Conservation (phyloP, 768 basidiomycete species). For the Dentipellis fragilis region DNA sequence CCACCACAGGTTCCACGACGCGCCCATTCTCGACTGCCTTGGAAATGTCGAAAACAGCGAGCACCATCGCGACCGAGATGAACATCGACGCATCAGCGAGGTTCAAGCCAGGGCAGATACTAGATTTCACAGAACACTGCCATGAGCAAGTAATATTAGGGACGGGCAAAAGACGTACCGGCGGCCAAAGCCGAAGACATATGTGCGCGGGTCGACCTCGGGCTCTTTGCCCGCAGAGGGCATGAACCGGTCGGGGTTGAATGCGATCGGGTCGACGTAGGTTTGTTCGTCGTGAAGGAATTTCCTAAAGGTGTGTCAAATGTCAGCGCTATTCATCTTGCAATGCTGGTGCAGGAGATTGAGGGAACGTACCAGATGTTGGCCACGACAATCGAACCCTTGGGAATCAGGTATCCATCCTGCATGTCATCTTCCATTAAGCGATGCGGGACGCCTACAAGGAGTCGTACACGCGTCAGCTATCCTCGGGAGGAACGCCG, state of each 20-base stretch:
- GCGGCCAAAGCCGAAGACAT: conserved; percentile 19
- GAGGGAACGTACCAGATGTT: conserved; percentile 23
- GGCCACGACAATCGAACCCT: conserved; percentile 24
- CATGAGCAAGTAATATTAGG: background rate
- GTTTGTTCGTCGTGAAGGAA: conserved; percentile 20
- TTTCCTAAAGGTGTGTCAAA: conserved; percentile 12
- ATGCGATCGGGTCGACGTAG: conserved; percentile 18
- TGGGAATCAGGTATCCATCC: conserved; percentile 27
- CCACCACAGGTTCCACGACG: conserved; percentile 6
- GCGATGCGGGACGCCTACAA: conserved; percentile 18
- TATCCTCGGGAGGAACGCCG: background rate
- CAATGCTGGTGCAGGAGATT: background rate
- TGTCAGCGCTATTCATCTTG: too few relatives aligned
- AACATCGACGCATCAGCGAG: too few relatives aligned
- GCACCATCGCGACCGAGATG: too few relatives aligned
- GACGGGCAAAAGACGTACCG: conserved; percentile 7
- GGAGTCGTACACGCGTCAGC: background rate
- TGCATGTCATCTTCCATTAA: conserved; percentile 27
- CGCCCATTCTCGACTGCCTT: conserved; percentile 9
- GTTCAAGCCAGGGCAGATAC: too few relatives aligned
- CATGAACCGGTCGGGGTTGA: conserved; percentile 22
- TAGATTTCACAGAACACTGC: too few relatives aligned
- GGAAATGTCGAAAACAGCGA: background rate
- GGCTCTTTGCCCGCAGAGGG: conserved; percentile 8
- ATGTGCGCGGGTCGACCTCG: conserved; percentile 13